Evolutionary conservation across 805 yeast species (phyloP).

Genomic region (Vanderwaltozyma polyspora): DNA sequence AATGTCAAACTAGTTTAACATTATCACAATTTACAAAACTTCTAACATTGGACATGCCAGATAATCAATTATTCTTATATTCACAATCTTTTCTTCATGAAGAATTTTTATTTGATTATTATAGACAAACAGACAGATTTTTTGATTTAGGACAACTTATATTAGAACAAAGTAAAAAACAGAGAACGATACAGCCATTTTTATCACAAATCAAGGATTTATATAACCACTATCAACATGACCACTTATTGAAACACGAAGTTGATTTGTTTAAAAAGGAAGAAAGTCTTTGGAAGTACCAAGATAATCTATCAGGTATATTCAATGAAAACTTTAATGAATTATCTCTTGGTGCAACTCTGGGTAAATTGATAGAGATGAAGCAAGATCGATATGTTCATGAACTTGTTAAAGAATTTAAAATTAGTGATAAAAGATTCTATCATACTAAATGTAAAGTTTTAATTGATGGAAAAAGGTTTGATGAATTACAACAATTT

Average conservation of each 20-base stretch:
- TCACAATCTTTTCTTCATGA: constrained; percentile 27
- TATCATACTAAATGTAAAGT: constrained; percentile 43
- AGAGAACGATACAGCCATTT: constrained; percentile 27
- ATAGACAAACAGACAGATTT: constrained; percentile 52
- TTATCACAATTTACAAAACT: constrained; percentile 59
- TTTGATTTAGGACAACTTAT: constrained; percentile 36
- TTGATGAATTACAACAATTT: constrained; percentile 45
- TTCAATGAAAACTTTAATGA: constrained; percentile 32
- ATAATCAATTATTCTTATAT: constrained; percentile 24
- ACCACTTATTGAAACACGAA: constrained; percentile 8
- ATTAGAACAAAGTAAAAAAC: constrained; percentile 21
- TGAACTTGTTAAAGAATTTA: constrained; percentile 40
- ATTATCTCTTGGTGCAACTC: constrained; percentile 37
- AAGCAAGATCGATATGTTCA: constrained; percentile 41
- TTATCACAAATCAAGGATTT: constrained; percentile 27
- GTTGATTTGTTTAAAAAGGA: constrained; percentile 19
- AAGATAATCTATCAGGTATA: constrained; percentile 34
- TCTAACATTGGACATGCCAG: constrained; percentile 34
- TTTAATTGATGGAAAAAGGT: constrained; percentile 37
- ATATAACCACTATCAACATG: constrained; percentile 12
- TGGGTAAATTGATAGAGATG: constrained; percentile 34
- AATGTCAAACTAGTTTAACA: constrained; percentile 42
- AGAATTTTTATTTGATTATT: constrained; percentile 40
- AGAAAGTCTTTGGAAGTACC: constrained; percentile 32
- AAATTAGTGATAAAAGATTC: constrained; percentile 44